Percentiles rank a stretch among this genome's conserved stretches.
phyloP scores from a whole-genome alignment of 345 rosid species.

The Luvunga scandens region DNA sequence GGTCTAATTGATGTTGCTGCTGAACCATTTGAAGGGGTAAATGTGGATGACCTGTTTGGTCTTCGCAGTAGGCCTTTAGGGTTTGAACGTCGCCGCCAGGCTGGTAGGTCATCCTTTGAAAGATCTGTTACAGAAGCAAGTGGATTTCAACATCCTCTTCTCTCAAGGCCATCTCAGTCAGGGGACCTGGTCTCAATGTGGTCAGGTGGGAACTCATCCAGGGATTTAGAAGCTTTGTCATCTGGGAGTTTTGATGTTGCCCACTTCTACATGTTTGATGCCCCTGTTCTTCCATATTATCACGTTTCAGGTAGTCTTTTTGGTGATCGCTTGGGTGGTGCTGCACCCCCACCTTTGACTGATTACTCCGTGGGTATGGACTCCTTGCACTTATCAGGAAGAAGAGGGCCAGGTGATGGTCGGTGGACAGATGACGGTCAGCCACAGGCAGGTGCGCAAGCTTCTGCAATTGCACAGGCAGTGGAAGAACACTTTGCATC shows the following conservation, averaged over 20 bases:
- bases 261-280: slow-evolving; percentile 90
- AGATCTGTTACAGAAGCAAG: slow-evolving; percentile 67
- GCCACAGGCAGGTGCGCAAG: slow-evolving; percentile 78
- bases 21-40: slow-evolving; percentile 96
- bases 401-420: slow-evolving; percentile 83
- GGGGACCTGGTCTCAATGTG: slow-evolving; percentile 61
- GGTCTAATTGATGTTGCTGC: slow-evolving; percentile 83
- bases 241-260: slow-evolving; percentile 75
- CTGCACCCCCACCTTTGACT: slow-evolving; percentile 69
- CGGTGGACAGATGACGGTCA: slow-evolving; percentile 98
- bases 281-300: slow-evolving; percentile 82
- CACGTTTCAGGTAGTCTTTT: slow-evolving; percentile 64
- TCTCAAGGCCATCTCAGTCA: slow-evolving; percentile 74
- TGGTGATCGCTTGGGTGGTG: slow-evolving; percentile 63
- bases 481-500: slow-evolving; percentile 82
- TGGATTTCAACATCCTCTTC: slow-evolving; percentile 93
- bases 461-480: slow-evolving; percentile 83
- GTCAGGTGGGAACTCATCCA: slow-evolving; percentile 63
- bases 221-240: slow-evolving; percentile 72
- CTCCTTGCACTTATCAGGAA: slow-evolving; percentile 56
- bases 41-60: slow-evolving; percentile 91
- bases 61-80: slow-evolving; percentile 86
- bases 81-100: slow-evolving; percentile 79
- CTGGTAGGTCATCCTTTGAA: slow-evolving; percentile 70
- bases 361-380: slow-evolving; percentile 82